Conservation (phyloP, 805 yeast species). For the Lipomyces orientalis region DNA sequence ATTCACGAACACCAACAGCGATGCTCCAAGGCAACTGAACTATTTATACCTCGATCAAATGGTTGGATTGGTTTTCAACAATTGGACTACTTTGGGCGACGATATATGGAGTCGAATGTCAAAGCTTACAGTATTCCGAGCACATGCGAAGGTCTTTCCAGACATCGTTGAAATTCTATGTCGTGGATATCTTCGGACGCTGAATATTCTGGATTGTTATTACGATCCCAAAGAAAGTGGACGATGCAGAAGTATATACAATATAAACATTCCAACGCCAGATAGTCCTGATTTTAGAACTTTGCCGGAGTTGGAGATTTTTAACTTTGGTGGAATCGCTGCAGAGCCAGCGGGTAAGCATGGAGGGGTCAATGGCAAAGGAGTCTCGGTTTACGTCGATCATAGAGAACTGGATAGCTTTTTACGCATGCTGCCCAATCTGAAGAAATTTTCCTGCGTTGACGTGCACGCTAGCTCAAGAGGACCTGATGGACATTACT, state of each 20-base stretch:
- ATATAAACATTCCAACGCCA: slow-evolving; percentile 2
- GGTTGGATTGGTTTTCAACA: slow-evolving; percentile 11
- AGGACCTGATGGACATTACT: slow-evolving; percentile 13
- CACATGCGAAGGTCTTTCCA: slow-evolving; percentile 10
- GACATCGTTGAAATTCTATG: slow-evolving; percentile 8
- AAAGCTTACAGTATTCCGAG: slow-evolving; percentile 11
- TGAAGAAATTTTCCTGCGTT: slow-evolving; percentile 11
- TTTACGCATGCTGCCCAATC: slow-evolving; percentile 16
- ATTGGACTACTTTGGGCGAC: slow-evolving; percentile 10
- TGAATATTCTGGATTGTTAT: slow-evolving; percentile 19
- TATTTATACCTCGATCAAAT: slow-evolving; percentile 10
- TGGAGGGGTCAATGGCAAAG: slow-evolving; percentile 5
- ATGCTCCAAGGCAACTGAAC: not conserved
- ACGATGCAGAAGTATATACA: slow-evolving; percentile 8
- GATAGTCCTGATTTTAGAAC: slow-evolving; percentile 5
- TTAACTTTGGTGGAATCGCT: slow-evolving; percentile 20
- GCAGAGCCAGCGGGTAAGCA: slow-evolving; percentile 3
- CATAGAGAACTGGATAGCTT: slow-evolving; percentile 18
- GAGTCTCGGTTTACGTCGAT: slow-evolving; percentile 3
- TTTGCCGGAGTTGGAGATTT: slow-evolving; percentile 9
- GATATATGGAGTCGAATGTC: slow-evolving; percentile 8
- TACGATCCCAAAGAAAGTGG: slow-evolving; percentile 14
- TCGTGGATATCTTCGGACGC: slow-evolving; percentile 9
- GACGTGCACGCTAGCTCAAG: slow-evolving; percentile 23
- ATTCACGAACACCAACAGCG: not conserved